These are phyloP conservation scores for Wolfiporia cocos DNA, from an alignment of 1,284 basidiomycete genomes.

Conservation along the genomic window DNA sequence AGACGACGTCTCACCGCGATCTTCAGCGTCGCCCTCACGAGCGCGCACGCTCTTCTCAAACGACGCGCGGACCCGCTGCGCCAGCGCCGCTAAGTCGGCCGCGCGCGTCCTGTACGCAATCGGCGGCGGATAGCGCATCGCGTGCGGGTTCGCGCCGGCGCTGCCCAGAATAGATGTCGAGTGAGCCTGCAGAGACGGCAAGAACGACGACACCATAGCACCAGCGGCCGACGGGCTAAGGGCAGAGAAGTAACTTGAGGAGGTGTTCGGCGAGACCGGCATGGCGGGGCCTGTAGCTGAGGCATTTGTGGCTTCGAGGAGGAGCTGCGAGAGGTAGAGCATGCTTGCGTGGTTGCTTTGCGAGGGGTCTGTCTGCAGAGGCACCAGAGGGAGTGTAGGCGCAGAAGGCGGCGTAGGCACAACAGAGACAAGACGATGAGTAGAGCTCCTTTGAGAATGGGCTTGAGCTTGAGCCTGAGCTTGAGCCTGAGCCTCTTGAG, in stretches of 20 bases:
- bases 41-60: constrained; percentile 3
- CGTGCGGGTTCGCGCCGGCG: background rate
- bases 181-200: constrained; percentile 5
- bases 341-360: background rate
- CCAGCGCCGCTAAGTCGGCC: constrained; percentile 12
- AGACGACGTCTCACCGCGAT: no score
- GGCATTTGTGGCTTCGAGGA: constrained; percentile 5
- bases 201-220: constrained; percentile 5
- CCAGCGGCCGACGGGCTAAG: background rate
- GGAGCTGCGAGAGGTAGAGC: constrained; percentile 10
- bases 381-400: background rate
- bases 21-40: no score
- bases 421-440: no score
- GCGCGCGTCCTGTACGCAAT: constrained; percentile 14
- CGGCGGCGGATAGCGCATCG: constrained; percentile 9
- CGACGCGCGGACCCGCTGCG: constrained; percentile 10
- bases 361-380: background rate
- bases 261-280: no score
- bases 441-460: no score
- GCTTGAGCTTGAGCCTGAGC: no score
- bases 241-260: constrained; percentile 3
- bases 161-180: constrained; percentile 3
- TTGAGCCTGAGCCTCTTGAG: no score
- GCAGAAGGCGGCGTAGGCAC: no score
- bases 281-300: background rate